Percentiles rank a stretch among this genome's conserved stretches.
Conservation (phyloP, 768 basidiomycete genomes). For the Ramaria rubella region DNA sequence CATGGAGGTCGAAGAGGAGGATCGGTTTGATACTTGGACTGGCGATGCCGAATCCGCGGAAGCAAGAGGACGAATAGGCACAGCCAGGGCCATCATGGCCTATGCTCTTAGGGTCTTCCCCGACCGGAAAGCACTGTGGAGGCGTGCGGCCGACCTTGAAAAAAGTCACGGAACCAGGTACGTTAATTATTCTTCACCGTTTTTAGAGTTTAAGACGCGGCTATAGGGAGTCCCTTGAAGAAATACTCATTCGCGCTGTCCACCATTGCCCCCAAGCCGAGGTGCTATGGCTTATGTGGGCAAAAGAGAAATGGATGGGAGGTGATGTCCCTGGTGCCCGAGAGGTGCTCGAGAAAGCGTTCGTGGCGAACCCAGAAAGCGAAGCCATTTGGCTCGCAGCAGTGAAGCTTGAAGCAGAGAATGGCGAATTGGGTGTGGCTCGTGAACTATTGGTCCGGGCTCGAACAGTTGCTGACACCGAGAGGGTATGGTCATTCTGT, state of each 20-base stretch:
- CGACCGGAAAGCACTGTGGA: slow-evolving; percentile 79
- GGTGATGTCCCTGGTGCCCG: slow-evolving; percentile 91
- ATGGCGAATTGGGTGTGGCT: slow-evolving; percentile 82
- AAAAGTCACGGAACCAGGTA: slow-evolving; percentile 82
- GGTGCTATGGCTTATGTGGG: slow-evolving; percentile 95
- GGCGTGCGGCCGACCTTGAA: slow-evolving; percentile 87
- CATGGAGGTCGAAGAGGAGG: slow-evolving; percentile 95
- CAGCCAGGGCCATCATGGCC: slow-evolving; percentile 81
- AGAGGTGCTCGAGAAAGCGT: slow-evolving; percentile 80
- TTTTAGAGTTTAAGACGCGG: slow-evolving; percentile 4
- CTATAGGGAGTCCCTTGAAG: slow-evolving; percentile 68
- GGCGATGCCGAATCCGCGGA: slow-evolving; percentile 85
- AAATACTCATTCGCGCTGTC: slow-evolving; percentile 76
- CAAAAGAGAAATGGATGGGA: slow-evolving; percentile 92
- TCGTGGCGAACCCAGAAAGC: slow-evolving; percentile 92
- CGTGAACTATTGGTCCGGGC: slow-evolving; percentile 83
- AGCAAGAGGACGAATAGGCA: slow-evolving; percentile 65
- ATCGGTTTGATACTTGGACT: slow-evolving; percentile 83
- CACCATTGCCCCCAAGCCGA: slow-evolving; percentile 92
- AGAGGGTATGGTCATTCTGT: slow-evolving; percentile 50
- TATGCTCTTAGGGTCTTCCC: slow-evolving; percentile 91
- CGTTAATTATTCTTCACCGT: slow-evolving; percentile 11
- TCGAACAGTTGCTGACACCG: slow-evolving; percentile 84
- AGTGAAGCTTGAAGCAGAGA: slow-evolving; percentile 94
- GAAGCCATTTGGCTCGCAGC: slow-evolving; percentile 98